Percentiles rank a stretch among this genome's conserved stretches.
Conservation (phyloP, 2,329 filamentous ascomycete species). For the Fusarium anguioides region DNA sequence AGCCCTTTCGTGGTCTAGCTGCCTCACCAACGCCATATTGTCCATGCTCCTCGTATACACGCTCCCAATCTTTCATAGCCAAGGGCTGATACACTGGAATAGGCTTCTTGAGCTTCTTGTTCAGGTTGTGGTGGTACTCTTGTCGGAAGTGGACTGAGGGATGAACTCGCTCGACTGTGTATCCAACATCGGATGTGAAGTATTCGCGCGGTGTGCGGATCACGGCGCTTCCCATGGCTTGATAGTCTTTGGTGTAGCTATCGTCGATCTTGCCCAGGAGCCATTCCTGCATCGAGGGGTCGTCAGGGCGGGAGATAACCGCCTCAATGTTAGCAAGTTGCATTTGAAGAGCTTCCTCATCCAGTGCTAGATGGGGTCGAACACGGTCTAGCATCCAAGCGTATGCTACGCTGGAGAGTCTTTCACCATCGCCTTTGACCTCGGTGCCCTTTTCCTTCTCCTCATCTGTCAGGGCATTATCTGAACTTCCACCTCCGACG, state of each 20-base stretch:
- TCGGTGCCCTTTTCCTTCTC: background rate
- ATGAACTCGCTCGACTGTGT: slow-evolving; percentile 11
- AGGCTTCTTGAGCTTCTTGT: slow-evolving; percentile 4
- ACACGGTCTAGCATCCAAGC: slow-evolving; percentile 14
- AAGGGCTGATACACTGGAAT: background rate
- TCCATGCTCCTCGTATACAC: background rate
- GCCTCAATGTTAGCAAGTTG: slow-evolving; percentile 3
- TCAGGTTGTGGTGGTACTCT: background rate
- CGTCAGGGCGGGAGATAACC: background rate
- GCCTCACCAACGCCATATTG: background rate
- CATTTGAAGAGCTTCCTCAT: slow-evolving; percentile 7
- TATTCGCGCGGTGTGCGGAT: slow-evolving; percentile 4
- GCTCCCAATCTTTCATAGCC: slow-evolving; percentile 7
- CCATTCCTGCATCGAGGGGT: slow-evolving; percentile 3
- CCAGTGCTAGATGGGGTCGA: slow-evolving; percentile 1
- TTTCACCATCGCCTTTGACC: background rate
- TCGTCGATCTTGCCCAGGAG: slow-evolving; percentile 3
- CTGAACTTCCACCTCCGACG: slow-evolving; percentile 6
- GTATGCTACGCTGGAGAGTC: slow-evolving; percentile 9
- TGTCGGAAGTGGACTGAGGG: slow-evolving; percentile 9
- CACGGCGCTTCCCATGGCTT: slow-evolving; percentile 1
- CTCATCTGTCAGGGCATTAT: background rate
- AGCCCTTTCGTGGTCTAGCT: slow-evolving; percentile 3
- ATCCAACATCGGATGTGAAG: background rate
- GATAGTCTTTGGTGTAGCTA: slow-evolving; percentile 2